A percentile compares a stretch with the other conserved stretches of the same genome.
Evolutionary conservation across 768 basidiomycete species (phyloP).

Genomic region (Russula olivacea): DNA sequence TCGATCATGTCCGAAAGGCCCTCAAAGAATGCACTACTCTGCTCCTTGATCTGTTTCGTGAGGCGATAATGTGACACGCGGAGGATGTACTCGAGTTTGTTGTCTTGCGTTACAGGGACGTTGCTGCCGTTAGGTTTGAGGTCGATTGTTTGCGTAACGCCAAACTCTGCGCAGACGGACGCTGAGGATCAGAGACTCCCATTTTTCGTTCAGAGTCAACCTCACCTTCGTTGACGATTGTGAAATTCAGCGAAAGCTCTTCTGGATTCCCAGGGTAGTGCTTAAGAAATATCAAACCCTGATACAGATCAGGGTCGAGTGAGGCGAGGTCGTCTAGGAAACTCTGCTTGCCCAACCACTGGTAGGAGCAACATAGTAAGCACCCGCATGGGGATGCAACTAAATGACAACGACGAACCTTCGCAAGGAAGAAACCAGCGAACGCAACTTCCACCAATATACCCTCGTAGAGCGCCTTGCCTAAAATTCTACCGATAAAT

Average conservation of each 20-base stretch:
- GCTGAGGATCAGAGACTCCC: not conserved
- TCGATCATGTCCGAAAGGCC: slow-evolving; percentile 92
- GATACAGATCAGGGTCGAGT: slow-evolving; percentile 87
- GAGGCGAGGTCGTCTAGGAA: slow-evolving; percentile 91
- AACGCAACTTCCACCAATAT: slow-evolving; percentile 94
- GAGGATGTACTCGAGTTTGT: slow-evolving; percentile 84
- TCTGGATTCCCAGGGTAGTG: slow-evolving; percentile 83
- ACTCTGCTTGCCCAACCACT: slow-evolving; percentile 91
- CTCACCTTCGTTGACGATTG: slow-evolving; percentile 78
- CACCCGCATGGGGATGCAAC: not conserved
- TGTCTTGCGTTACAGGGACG: slow-evolving; percentile 81
- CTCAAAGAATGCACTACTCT: slow-evolving; percentile 84
- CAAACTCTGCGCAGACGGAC: slow-evolving; percentile 58
- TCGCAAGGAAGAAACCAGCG: slow-evolving; percentile 90
- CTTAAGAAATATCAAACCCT: slow-evolving; percentile 88
- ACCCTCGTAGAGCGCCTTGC: slow-evolving; percentile 95
- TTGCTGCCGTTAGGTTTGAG: slow-evolving; percentile 79
- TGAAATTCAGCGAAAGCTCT: slow-evolving; percentile 86
- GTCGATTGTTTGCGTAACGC: slow-evolving; percentile 66
- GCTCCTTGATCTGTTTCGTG: slow-evolving; percentile 79
- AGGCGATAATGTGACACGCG: slow-evolving; percentile 84
- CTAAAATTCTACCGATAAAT: slow-evolving; percentile 89
- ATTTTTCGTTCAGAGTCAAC: not conserved
- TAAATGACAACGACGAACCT: slow-evolving; percentile 40
- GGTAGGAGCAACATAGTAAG: slow-evolving; percentile 3